A percentile compares a stretch with the other conserved stretches of the same genome.
phyloP scores from a whole-genome alignment of 257 asterid genomes.

The Solanum neorickii region DNA sequence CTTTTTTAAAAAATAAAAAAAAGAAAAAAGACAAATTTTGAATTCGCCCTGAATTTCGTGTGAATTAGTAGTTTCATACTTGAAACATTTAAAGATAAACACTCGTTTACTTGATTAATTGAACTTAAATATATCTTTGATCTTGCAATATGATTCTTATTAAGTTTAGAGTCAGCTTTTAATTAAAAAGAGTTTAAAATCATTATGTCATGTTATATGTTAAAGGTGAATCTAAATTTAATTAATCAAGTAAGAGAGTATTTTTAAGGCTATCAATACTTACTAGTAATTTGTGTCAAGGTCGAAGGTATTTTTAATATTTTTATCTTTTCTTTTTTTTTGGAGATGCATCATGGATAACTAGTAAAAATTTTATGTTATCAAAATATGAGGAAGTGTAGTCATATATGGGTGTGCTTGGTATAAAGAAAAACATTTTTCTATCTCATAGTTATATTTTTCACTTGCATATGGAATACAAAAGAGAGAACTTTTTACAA shows the following conservation, averaged over 20 bases:
- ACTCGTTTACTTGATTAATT: no score
- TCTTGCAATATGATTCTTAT: not conserved
- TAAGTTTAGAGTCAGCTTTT: no score
- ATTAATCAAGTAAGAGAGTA: accelerated
- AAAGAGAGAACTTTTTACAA: not conserved
- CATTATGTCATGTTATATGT: not conserved
- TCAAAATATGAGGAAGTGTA: not conserved
- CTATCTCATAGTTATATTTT: no score
- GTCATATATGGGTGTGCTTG: not conserved
- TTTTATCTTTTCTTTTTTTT: no score
- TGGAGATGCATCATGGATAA: not conserved
- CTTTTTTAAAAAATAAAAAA: not conserved
- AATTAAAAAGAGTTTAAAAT: no score
- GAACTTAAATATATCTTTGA: no score
- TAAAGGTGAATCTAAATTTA: no score
- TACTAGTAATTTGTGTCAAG: not conserved
- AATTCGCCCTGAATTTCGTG: no score
- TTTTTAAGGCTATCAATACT: no score
- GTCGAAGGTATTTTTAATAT: no score
- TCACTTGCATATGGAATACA: not conserved
- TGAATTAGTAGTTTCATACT: not conserved
- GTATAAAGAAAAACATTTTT: not conserved
- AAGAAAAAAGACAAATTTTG: no score
- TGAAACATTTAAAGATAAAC: no score
- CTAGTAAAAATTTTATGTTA: not conserved